A percentile compares a stretch with the other conserved stretches of the same genome.
Evolutionary conservation across 2,329 filamentous ascomycete species (phyloP).

Genomic region (Phoma sp.): DNA sequence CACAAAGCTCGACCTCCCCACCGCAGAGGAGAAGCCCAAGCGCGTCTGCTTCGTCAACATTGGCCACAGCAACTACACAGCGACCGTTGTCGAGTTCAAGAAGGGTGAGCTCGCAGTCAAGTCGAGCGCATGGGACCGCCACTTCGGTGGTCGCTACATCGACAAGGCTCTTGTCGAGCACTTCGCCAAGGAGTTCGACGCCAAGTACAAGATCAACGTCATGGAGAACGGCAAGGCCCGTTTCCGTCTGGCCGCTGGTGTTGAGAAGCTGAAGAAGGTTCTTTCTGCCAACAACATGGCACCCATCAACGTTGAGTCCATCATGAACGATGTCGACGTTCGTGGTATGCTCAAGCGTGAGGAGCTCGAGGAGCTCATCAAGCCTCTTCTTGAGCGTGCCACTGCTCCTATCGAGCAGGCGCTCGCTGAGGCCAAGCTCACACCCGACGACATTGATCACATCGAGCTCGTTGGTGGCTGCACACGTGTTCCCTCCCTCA

Average conservation of each 20-base stretch:
- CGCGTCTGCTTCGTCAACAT: conserved; percentile 93
- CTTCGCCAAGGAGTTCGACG: conserved; percentile 94
- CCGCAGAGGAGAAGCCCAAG: conserved; percentile 87
- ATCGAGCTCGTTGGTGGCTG: conserved; percentile 95
- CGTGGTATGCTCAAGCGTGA: conserved; percentile 88
- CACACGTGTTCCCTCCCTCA: conserved; percentile 91
- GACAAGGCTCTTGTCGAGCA: conserved; percentile 95
- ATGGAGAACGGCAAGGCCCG: conserved; percentile 87
- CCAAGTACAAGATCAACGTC: conserved; percentile 98
- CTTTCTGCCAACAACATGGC: conserved; percentile 93
- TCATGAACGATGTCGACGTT: conserved; percentile 98
- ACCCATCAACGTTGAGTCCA: conserved; percentile 93
- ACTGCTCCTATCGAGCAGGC: conserved; percentile 84
- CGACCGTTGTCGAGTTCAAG: conserved; percentile 92
- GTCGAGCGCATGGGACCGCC: conserved; percentile 88
- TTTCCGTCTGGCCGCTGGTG: conserved; percentile 83
- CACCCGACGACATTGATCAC: conserved; percentile 87
- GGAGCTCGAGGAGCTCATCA: conserved; percentile 89
- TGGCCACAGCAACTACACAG: conserved; percentile 95
- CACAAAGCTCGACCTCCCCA: conserved; percentile 93
- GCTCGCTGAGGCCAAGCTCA: conserved; percentile 90
- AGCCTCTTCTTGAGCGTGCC: conserved; percentile 79
- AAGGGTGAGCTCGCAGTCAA: conserved; percentile 97
- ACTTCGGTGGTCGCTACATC: conserved; percentile 97
- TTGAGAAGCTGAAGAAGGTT: conserved; percentile 98